Evolutionary conservation across 1,284 basidiomycete genomes (phyloP).

Genomic region (Boletus sp.): DNA sequence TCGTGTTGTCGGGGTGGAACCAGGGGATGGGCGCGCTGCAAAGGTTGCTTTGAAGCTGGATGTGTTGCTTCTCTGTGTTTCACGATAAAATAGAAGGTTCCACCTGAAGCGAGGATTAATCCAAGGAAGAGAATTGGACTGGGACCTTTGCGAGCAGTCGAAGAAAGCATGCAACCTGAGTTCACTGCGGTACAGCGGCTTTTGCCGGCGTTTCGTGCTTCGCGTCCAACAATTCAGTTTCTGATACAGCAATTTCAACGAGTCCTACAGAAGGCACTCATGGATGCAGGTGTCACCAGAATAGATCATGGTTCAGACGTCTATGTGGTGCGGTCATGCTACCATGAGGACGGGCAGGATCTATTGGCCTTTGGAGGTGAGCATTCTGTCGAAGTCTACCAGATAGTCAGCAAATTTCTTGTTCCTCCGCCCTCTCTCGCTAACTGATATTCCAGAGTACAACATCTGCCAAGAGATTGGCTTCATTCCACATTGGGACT

Average conservation of each 20-base stretch:
- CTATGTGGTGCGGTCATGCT: constrained; percentile 57
- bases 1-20: constrained; percentile 51
- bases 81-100: constrained; percentile 51
- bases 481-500: constrained; percentile 70
- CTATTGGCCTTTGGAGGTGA: constrained; percentile 68
- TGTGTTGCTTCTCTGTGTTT: constrained; percentile 52
- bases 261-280: constrained; percentile 5
- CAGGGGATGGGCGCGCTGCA: constrained; percentile 63
- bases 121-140: constrained; percentile 61
- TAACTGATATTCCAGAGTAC: constrained; percentile 33
- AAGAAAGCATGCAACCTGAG: constrained; percentile 18
- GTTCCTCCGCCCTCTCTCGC: constrained; percentile 5
- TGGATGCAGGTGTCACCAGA: constrained; percentile 47
- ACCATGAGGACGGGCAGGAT: constrained; percentile 59
- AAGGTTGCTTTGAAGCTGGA: constrained; percentile 59
- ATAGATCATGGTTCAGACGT: constrained; percentile 57
- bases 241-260: background rate
- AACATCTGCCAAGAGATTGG: constrained; percentile 46
- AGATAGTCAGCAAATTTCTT: constrained; percentile 44
- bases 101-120: constrained; percentile 53
- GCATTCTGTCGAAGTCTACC: constrained; percentile 65
- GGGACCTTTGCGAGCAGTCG: constrained; percentile 41
- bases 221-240: too few species aligned
- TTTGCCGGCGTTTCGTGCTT: background rate
- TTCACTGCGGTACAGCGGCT: too few species aligned